Base-by-base conservation (phyloP, 192 early-diverging fungal genomes). In the Coemansia sp. region DNA sequence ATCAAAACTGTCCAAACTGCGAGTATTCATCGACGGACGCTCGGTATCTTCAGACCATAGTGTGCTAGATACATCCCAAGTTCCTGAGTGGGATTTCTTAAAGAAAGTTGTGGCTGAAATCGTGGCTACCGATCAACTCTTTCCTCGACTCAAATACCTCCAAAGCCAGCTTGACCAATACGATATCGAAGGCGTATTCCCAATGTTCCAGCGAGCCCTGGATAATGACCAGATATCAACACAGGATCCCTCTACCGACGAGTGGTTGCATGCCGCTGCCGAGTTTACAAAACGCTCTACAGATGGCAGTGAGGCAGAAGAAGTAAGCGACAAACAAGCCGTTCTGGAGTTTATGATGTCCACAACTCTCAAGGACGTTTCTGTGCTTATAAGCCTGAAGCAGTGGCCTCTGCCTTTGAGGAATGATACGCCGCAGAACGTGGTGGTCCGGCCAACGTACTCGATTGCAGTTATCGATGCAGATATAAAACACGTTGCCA, bases 351-450 rank as follows among this genome's bases (percentile, higher is more conserved):
- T 86, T 65, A 62, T 92, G 40, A 29, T 93, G 4, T 86, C 91
- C 0, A 80, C 79, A 11, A 91, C 90, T 14, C 74, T 93, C 30
- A 93, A 93, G 64, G 91, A 92, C 67, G 84, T 88, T 27, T 93
- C 91, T 15, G 75, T 90, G 20, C 66, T 93, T 36, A 77, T 91
- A 47, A 48, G 34, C 19, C 14, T 81, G 20, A 29, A 70, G 29
- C 29, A 42, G 9, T 71, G 68, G 45, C 66, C 67, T 20, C 27
- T 47, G 8, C 42, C 34, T 4, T 53, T 47, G 2, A 10, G 38
- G 5, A 27, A 7, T 48, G 7, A 3, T 4, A 6, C 4, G 19
- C 22, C 28, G 0, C 50, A 20, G 27, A 22, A 15, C 20, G 11
- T 76, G n/a, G n/a, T n/a, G n/a, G n/a, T n/a, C n/a, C n/a, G n/a